Percentiles rank a stretch among this genome's conserved stretches.
Conservation (phyloP, 164 flowering plant species). For the Houttuynia cordata region DNA sequence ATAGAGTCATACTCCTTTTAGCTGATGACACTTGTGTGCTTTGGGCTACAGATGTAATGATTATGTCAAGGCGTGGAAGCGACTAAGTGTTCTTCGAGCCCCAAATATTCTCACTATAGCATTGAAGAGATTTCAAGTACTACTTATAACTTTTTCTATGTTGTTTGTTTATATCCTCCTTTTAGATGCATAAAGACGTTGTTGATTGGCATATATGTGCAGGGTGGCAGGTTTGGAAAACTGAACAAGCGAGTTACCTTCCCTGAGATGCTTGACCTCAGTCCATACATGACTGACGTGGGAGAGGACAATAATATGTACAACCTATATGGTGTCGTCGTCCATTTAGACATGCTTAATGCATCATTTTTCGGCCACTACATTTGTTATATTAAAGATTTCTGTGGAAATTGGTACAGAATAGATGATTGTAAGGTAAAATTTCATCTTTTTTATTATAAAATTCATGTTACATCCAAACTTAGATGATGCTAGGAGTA, state of each 20-base stretch:
- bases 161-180: slow-evolving; percentile 1
- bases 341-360: slow-evolving; percentile 95
- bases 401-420: slow-evolving; percentile 73
- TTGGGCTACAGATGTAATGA: slow-evolving; percentile 63
- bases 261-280: slow-evolving; percentile 73
- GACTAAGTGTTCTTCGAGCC: slow-evolving; percentile 51
- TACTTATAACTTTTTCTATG: neutral
- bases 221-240: slow-evolving; percentile 98
- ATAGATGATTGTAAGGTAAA: slow-evolving; percentile 86
- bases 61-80: slow-evolving; percentile 92
- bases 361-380: slow-evolving; percentile 97
- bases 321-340: slow-evolving; percentile 85
- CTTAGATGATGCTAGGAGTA: no score
- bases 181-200: slow-evolving; percentile 2
- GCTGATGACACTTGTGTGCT: neutral
- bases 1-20: neutral
- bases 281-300: slow-evolving; percentile 72
- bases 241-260: slow-evolving; percentile 86
- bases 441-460: neutral
- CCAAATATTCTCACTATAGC: slow-evolving; percentile 95
- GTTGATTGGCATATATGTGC: slow-evolving; percentile 12
- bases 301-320: slow-evolving; percentile 52
- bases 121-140: slow-evolving; percentile 91
- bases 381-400: slow-evolving; percentile 79
- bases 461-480: no score